Evolutionary conservation across 2,329 filamentous ascomycete genomes (phyloP).

Genomic region (Graphilbum fragrans): DNA sequence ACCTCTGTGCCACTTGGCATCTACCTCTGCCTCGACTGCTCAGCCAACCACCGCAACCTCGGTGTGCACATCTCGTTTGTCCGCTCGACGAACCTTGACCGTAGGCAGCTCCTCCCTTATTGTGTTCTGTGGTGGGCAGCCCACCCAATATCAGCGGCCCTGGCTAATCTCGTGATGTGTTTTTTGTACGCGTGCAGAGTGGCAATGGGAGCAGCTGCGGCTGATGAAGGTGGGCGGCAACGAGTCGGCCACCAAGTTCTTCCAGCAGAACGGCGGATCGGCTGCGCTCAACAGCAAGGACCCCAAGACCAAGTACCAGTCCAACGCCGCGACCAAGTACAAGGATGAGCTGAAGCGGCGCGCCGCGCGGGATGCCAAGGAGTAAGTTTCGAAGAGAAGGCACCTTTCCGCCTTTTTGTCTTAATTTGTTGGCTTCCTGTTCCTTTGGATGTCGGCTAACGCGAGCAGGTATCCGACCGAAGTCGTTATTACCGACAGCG

Average conservation of each 20-base stretch:
- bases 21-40: slow-evolving; percentile 96
- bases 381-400: slow-evolving; percentile 51
- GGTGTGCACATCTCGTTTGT: slow-evolving; percentile 99
- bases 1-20: slow-evolving; percentile 92
- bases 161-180: too few species aligned
- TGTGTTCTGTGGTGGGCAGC: neutral
- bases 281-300: slow-evolving; percentile 94
- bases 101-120: slow-evolving; percentile 40
- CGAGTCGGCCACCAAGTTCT: slow-evolving; percentile 95
- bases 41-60: slow-evolving; percentile 90
- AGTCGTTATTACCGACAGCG: slow-evolving; percentile 70
- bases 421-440: neutral
- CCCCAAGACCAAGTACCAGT: slow-evolving; percentile 92
- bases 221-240: slow-evolving; percentile 98
- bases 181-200: slow-evolving; percentile 40
- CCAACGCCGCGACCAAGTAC: slow-evolving; percentile 86
- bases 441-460: neutral
- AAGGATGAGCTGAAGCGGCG: slow-evolving; percentile 91
- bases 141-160: neutral
- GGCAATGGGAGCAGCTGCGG: slow-evolving; percentile 98
- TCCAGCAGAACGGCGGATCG: slow-evolving; percentile 89
- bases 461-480: slow-evolving; percentile 64
- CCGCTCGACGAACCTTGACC: slow-evolving; percentile 93
- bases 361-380: slow-evolving; percentile 68
- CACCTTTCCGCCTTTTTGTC: neutral